A percentile compares a stretch with the other conserved stretches of the same genome.
Conservation (phyloP, 2,329 filamentous ascomycete species). For the Phialemonium atrogriseum region DNA sequence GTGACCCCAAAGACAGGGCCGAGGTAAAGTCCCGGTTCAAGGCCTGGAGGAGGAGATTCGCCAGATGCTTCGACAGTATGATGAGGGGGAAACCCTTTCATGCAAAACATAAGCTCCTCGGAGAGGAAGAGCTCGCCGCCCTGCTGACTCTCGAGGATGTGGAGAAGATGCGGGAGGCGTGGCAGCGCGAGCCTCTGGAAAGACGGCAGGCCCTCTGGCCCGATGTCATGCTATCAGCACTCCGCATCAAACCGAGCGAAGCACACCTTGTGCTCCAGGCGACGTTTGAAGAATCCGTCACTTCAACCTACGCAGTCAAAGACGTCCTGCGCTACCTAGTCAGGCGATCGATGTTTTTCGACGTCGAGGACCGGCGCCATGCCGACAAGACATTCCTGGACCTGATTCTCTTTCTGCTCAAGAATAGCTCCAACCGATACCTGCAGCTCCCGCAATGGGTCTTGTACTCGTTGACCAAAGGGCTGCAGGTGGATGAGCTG, state of each 20-base stretch:
- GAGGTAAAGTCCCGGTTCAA: too few relatives aligned
- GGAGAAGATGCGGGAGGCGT: constrained; percentile 7
- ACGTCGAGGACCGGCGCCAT: not conserved
- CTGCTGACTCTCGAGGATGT: constrained; percentile 4
- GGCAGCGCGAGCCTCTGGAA: not conserved
- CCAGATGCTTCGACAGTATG: too few relatives aligned
- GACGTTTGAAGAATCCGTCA: constrained; percentile 7
- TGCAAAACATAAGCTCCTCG: too few relatives aligned
- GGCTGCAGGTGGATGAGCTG: too few relatives aligned
- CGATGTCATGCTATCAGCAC: constrained; percentile 6
- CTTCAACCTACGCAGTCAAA: constrained; percentile 11
- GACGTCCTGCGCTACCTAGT: constrained; percentile 12
- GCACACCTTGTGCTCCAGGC: constrained; percentile 12
- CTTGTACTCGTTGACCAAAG: too few relatives aligned
- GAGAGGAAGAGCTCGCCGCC: not conserved
- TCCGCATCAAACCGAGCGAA: constrained; percentile 10
- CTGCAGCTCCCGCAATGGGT: constrained; percentile 28
- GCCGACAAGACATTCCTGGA: constrained; percentile 6
- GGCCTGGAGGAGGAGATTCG: too few relatives aligned
- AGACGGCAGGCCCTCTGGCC: constrained; percentile 8
- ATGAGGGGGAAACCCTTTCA: too few relatives aligned
- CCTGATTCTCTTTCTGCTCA: constrained; percentile 9
- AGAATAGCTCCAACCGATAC: constrained; percentile 5
- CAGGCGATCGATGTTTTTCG: constrained; percentile 3
- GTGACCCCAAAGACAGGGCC: too few relatives aligned